These are phyloP conservation scores for Fraxinus floribunda DNA, from an alignment of 305 asterid genomes.

Conservation along the genomic window DNA sequence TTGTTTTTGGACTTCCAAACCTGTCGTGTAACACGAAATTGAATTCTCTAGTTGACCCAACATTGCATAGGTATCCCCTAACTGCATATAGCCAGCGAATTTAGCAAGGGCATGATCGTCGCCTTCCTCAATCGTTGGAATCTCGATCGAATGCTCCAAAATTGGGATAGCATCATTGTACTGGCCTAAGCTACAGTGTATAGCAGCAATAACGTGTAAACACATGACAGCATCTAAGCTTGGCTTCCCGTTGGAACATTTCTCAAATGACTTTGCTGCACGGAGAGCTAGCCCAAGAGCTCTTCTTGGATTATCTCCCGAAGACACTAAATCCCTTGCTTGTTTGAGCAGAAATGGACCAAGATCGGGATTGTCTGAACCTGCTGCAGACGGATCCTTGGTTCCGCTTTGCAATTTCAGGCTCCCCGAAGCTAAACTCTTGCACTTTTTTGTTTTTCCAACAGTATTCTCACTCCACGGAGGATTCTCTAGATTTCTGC, in stretches of 20 bases:
- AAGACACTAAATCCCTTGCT: slow-evolving; percentile 79
- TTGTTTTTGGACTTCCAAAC: slow-evolving; percentile 65
- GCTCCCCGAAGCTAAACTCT: slow-evolving; percentile 33
- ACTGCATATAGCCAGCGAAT: slow-evolving; percentile 90
- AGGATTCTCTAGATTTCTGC: slow-evolving; percentile 43
- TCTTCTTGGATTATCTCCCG: slow-evolving; percentile 68
- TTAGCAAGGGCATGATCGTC: slow-evolving; percentile 90
- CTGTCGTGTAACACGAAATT: slow-evolving; percentile 59
- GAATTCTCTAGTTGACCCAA: slow-evolving; percentile 84
- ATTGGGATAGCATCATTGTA: slow-evolving; percentile 75
- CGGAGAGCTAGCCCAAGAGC: slow-evolving; percentile 76
- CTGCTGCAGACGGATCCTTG: slow-evolving; percentile 47
- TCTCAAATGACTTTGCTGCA: slow-evolving; percentile 79
- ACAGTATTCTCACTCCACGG: slow-evolving; percentile 39
- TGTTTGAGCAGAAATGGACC: slow-evolving; percentile 85
- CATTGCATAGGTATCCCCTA: slow-evolving; percentile 88
- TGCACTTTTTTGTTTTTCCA: slow-evolving; percentile 44
- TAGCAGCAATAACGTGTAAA: slow-evolving; percentile 83
- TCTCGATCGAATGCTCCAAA: slow-evolving; percentile 64
- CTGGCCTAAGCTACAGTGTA: slow-evolving; percentile 71
- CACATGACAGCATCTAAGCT: slow-evolving; percentile 77
- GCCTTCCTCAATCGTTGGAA: slow-evolving; percentile 70
- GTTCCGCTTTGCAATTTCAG: slow-evolving; percentile 45
- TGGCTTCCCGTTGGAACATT: slow-evolving; percentile 63
- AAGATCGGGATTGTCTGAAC: slow-evolving; percentile 66